Conservation (phyloP, 306 rosid species). For the Fragaria ananassa region DNA sequence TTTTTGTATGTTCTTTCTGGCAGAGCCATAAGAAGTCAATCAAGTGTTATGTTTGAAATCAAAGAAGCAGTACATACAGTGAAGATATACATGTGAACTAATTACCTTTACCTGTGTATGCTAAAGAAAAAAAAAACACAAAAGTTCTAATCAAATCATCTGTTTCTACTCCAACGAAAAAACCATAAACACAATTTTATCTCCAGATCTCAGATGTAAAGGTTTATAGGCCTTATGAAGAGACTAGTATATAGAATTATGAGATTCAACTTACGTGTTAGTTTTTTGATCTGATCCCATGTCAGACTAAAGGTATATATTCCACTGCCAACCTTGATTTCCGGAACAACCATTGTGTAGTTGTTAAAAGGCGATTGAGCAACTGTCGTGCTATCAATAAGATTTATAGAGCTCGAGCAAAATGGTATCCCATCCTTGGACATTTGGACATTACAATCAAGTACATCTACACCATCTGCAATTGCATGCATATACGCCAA, state of each 20-base stretch:
- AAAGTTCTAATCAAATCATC: background rate
- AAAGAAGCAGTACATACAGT: background rate
- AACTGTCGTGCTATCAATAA: slow-evolving; percentile 58
- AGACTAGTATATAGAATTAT: background rate
- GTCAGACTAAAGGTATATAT: slow-evolving; percentile 66
- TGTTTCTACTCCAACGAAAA: background rate
- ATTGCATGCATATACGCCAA: slow-evolving; percentile 61
- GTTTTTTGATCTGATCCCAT: slow-evolving; percentile 55
- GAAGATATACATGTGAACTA: background rate
- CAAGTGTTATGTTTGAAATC: background rate
- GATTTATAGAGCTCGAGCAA: slow-evolving; percentile 71
- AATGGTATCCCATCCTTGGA: slow-evolving; percentile 73
- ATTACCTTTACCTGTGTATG: background rate
- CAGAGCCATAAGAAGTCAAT: no score
- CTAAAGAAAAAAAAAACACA: background rate
- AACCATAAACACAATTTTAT: background rate
- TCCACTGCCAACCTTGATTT: slow-evolving; percentile 52
- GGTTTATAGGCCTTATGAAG: background rate
- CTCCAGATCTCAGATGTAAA: background rate
- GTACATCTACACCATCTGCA: slow-evolving; percentile 66
- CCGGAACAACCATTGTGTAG: slow-evolving; percentile 37
- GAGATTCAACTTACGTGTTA: slow-evolving; percentile 57
- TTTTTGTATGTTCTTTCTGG: background rate
- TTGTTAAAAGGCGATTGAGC: slow-evolving; percentile 43
- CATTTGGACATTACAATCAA: slow-evolving; percentile 88